Evolutionary conservation across 192 early-diverging fungal genomes (phyloP), one percentile per base, ranked within the genome.

Genomic region (Backusella macrospora): DNA sequence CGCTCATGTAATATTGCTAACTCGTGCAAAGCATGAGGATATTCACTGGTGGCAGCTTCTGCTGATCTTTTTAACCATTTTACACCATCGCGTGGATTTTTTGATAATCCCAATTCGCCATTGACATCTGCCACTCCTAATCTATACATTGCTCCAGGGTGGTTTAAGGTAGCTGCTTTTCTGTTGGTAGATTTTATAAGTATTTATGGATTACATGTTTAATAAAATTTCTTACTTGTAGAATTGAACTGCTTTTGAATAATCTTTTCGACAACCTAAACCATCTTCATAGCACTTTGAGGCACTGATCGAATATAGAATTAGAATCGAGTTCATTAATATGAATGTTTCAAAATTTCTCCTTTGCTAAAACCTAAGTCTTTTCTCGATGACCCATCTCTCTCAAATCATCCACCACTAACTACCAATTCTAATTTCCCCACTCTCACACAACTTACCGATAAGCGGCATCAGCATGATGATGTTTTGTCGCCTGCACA

Each of bases 401-500:
- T 47, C 29, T 34, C 29, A 47, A 47, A 47, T 47, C 0, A 55
- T 7, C 52, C 7, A 55, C 6, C 13, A 21, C 7, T 0, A 55
- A 34, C 29, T 1, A 34, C 2, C 29, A 34, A 34, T 34, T 34
- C 29, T 2, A 34, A 21, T 37, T 47, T 48, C 40, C 40, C 40
- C 40, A 39, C 34, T 42, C 39, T 37, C 10, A 45, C 9, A 46
- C 68, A 62, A 44, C 37, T 62, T 78, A 79, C 78, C 89, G 74
- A 76, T 88, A 93, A 8, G 86, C 84, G 21, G 91, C 89, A 62
- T 87, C 86, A 16, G 92, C 80, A 73, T 91, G 88, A 37, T 81
- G 82, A 72, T 90, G 88, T 71, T 92, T 93, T 14, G 91, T 89
- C 5, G 93, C 91, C 42, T 84, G 83, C 12, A 88, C 81, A 82